These are phyloP conservation scores for Melampsora abietis-canadensis DNA, from an alignment of 1,284 basidiomycete species.

Conservation along the genomic window DNA sequence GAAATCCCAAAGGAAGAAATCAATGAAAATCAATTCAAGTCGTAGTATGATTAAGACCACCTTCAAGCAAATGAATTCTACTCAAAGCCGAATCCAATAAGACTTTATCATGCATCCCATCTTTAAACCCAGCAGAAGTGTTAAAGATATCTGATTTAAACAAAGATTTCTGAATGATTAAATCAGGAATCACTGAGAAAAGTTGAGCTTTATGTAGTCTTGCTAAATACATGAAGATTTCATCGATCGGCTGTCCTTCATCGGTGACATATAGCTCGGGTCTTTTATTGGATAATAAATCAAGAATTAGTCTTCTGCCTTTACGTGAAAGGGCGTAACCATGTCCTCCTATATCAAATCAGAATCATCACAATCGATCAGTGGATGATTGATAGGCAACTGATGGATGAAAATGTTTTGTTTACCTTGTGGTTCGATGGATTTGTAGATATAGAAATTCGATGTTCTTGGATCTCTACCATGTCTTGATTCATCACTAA, in stretches of 20 bases:
- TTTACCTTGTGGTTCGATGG: slow-evolving; percentile 40
- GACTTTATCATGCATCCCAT: slow-evolving; percentile 38
- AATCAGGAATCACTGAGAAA: slow-evolving; percentile 36
- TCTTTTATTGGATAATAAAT: slow-evolving; percentile 32
- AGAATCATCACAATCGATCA: not conserved
- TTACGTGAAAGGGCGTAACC: slow-evolving; percentile 38
- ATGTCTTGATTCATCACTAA: slow-evolving; percentile 34
- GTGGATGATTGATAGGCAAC: not conserved
- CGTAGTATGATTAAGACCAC: too few relatives aligned
- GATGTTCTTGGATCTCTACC: slow-evolving; percentile 11
- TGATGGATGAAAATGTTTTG: not conserved
- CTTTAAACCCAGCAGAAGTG: slow-evolving; percentile 36
- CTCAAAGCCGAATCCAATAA: slow-evolving; percentile 38
- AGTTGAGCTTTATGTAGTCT: slow-evolving; percentile 15
- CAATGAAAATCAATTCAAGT: too few relatives aligned
- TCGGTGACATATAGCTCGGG: slow-evolving; percentile 27
- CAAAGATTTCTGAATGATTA: slow-evolving; percentile 30
- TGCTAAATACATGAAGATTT: slow-evolving; percentile 37
- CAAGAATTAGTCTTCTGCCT: slow-evolving; percentile 24
- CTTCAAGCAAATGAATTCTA: not conserved
- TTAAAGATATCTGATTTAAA: slow-evolving; percentile 41
- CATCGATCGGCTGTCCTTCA: slow-evolving; percentile 35
- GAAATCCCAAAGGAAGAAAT: too few relatives aligned
- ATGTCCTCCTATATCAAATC: slow-evolving; percentile 24
- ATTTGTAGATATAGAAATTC: slow-evolving; percentile 39